Evolutionary conservation across 192 early-diverging fungal genomes (phyloP).

Genomic region (Coemansia sp.): DNA sequence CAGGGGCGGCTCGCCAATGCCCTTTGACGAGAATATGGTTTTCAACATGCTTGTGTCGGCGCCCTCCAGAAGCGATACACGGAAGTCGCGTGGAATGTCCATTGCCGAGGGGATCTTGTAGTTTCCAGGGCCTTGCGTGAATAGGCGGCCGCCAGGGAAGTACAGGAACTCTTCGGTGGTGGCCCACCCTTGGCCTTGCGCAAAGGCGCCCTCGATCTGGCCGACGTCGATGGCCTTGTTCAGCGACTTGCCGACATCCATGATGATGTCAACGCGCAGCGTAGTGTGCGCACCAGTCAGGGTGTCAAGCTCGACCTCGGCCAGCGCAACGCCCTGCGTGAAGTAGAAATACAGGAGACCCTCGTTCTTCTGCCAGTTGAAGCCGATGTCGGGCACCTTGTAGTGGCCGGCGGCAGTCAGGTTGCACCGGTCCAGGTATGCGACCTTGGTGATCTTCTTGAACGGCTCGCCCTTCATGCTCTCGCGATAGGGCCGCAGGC

Average conservation of each 20-base stretch:
- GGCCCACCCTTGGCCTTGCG: constrained; percentile 81
- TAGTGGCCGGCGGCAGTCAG: constrained; percentile 85
- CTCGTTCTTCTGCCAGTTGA: constrained; percentile 68
- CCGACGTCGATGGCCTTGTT: constrained; percentile 88
- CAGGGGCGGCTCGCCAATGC: constrained; percentile 84
- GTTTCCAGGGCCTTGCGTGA: constrained; percentile 79
- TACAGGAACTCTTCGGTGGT: constrained; percentile 82
- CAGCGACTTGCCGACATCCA: constrained; percentile 83
- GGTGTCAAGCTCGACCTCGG: constrained; percentile 83
- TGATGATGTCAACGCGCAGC: constrained; percentile 70
- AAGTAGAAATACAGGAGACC: constrained; percentile 80
- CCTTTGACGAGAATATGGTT: constrained; percentile 80
- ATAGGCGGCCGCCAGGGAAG: constrained; percentile 67
- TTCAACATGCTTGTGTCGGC: constrained; percentile 58
- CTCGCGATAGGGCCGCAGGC: constrained; percentile 71
- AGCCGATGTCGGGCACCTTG: constrained; percentile 74
- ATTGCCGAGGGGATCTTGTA: constrained; percentile 89
- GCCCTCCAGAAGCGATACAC: constrained; percentile 64
- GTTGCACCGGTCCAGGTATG: constrained; percentile 77
- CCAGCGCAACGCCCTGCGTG: constrained; percentile 75
- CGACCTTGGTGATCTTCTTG: constrained; percentile 57
- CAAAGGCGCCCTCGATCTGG: constrained; percentile 87
- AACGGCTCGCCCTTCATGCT: constrained; percentile 54
- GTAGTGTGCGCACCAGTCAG: constrained; percentile 80
- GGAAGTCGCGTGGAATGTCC: constrained; percentile 80